phyloP scores from a whole-genome alignment of 345 rosid species.

The Aquilaria yunnanensis region DNA sequence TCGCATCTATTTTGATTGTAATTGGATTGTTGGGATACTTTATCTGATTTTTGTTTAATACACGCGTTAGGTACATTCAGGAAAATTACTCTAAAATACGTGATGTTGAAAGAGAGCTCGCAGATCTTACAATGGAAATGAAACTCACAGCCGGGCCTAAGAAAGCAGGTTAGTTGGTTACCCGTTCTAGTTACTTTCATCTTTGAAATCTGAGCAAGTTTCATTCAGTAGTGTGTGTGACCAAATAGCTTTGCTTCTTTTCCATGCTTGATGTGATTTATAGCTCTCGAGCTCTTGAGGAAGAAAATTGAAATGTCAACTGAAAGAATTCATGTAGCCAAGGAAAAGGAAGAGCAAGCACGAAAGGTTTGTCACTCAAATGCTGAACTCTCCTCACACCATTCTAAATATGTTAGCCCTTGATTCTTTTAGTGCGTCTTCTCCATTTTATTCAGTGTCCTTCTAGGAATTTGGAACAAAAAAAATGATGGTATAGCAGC shows the following conservation, averaged over 20 bases:
- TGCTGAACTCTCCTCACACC: no score
- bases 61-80: constrained; percentile 60
- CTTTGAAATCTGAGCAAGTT: constrained; percentile 8
- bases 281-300: constrained; percentile 84
- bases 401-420: no score
- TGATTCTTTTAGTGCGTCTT: no score
- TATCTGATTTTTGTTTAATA: neutral
- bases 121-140: constrained; percentile 77
- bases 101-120: constrained; percentile 80
- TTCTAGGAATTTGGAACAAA: no score
- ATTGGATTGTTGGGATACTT: neutral
- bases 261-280: constrained; percentile 15
- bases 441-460: no score
- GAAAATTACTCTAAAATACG: constrained; percentile 82
- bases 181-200: neutral
- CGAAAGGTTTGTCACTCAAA: constrained; percentile 47
- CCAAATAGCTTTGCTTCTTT: constrained; percentile 18
- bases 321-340: constrained; percentile 64
- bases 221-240: constrained; percentile 5
- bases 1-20: neutral
- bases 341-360: constrained; percentile 77
- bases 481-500: no score
- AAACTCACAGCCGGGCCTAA: constrained; percentile 98
- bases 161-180: constrained; percentile 56
- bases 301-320: constrained; percentile 79